Base-by-base conservation (phyloP, 306 rosid species). In the Delonix regia region DNA sequence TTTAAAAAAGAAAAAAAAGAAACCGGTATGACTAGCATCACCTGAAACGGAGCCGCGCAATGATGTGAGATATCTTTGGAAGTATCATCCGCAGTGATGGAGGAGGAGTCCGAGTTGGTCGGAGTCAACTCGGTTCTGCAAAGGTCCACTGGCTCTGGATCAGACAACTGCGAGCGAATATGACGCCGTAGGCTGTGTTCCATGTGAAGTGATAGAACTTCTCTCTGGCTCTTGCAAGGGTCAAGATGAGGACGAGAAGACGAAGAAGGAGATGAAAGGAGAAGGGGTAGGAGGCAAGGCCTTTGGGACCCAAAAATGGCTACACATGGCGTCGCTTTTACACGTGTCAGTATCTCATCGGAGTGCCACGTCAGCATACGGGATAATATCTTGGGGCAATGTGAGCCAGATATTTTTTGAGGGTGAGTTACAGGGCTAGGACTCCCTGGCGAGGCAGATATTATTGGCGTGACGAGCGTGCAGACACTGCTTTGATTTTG, bases 271-370 rank as follows among this genome's bases (percentile, higher is more conserved):
- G 44, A n/a, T n/a, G n/a, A n/a, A n/a, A n/a, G n/a, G 75, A 36
- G 9, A 14, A 71, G 13, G 65, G 14, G 67, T 19, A 52, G 28
- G 19, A 62, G 82, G 52, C 8, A 1, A 80, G n/a, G 24, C 10
- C 33, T 24, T 4, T 0, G 62, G 78, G 80, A 82, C 36, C 69
- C 83, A 80, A 71, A 3, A 78, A 75, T 4, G 79, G 81, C 38
- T 86, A 91, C 98, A 94, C 84, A 86, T 89, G 93, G 94, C 92
- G 65, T 56, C 87, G 88, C 91, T 92, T 94, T 92, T 94, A 88
- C 97, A 89, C 94, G 94, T 89, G 98, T 85, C 87, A 76, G 47
- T 6, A 22, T 34, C 7, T 73, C 63, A 34, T 13, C 25, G 6
- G 9, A 25, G 13, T 79, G 86, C 91, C 97, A 91, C 87, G 81